A percentile compares a stretch with the other conserved stretches of the same genome.
Evolutionary conservation across 257 asterid species (phyloP).

Genomic region (Euphrasia confusa): DNA sequence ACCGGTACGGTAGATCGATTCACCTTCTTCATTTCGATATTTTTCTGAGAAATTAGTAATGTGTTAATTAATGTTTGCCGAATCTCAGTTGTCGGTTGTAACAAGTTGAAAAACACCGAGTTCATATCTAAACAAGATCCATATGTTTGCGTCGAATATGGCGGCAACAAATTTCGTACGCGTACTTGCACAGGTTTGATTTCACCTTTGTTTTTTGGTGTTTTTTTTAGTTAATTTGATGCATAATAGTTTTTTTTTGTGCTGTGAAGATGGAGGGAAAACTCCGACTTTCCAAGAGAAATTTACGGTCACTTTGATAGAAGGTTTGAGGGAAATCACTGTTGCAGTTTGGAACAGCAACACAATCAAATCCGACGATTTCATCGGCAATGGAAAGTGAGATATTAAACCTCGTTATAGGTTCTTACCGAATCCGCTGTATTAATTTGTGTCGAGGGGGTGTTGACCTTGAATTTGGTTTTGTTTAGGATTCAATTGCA

Average conservation of each 20-base stretch:
- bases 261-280: conserved; percentile 65
- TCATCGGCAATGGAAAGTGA: conserved; percentile 90
- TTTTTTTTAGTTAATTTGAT: not conserved
- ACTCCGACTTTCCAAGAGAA: conserved; percentile 96
- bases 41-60: not conserved
- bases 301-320: conserved; percentile 74
- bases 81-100: conserved; percentile 68
- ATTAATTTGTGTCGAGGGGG: not conserved
- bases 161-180: conserved; percentile 63
- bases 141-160: conserved; percentile 80
- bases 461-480: conserved; percentile 21
- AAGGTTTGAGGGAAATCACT: conserved; percentile 67
- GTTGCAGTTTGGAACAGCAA: conserved; percentile 89
- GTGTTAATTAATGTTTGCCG: not conserved
- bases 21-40: not conserved
- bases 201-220: not conserved
- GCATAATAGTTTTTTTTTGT: not conserved
- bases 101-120: conserved; percentile 71
- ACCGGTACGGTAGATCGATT: conserved; percentile 48
- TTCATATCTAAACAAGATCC: conserved; percentile 99
- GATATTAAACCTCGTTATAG: not conserved
- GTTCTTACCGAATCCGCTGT: not conserved
- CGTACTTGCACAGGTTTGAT: conserved; percentile 85
- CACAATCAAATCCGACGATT: conserved; percentile 65
- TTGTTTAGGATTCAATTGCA: conserved; percentile 63